Evolutionary conservation across 2,329 filamentous ascomycete species (phyloP), one percentile per base, ranked within the genome.

Genomic region (Aureobasidium sp.): DNA sequence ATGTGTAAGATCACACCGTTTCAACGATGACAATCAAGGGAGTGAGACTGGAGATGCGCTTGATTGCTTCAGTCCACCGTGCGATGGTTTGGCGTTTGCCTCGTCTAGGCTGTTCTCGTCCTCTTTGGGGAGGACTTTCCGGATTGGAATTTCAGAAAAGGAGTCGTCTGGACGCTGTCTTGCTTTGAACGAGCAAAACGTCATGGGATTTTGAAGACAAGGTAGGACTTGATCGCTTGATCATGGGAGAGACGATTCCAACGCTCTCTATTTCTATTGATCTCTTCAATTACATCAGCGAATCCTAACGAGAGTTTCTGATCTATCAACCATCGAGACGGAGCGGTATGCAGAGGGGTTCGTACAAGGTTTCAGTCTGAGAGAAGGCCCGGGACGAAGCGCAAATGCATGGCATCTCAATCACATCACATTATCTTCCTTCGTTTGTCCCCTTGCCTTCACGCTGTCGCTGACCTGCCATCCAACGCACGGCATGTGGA

Each of bases 401-500:
- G 49, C 48, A 42, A 52, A 53, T 62, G 60, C 60, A 62, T 48
- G 60, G 49, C 60, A 62, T 62, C 34, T 39, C 41, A 56, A 56
- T 56, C 60, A 62, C 60, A 62, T 55, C 60, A 62, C 41, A 51
- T 27, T 34, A 31, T 20, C 55, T 58, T 44, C 52, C 37, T 39
- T 56, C 52, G 27, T 57, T 45, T 36, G 27, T 57, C 29, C 41
- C 53, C 53, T 57, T 57, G 41, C 53, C 14, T 57, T n/a, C 14
- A 17, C 29, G 14, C 36, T 44, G 27, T 42, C 36, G 37, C 52
- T 42, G 37, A 55, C 37, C 29, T 55, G 52, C 25, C 52, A 37
- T 42, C 34, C 53, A 45, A 29, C 39, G 22, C 25, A 42, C 37
- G 42, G 51, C 22, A 27, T 52, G 53, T 45, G 53, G 53, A 45